Evolutionary conservation across 1,284 basidiomycete species (phyloP), one percentile per base, ranked within the genome.

Genomic region (Microstroma glucosiphilum): DNA sequence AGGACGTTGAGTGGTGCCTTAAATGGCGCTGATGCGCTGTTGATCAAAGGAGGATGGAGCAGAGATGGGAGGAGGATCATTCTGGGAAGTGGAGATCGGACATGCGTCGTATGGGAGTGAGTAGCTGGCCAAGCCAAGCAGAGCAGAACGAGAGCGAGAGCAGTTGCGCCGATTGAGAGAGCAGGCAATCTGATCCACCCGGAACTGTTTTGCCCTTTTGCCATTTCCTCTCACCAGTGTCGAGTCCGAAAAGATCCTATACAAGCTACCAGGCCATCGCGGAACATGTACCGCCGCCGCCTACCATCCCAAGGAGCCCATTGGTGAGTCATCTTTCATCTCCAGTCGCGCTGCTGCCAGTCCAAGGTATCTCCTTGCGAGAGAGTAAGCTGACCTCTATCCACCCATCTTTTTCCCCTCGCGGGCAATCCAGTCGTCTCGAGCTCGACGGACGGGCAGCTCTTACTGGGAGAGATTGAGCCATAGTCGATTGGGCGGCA

Each of bases 211-310:
- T 9, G 3, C 30, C 30, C 30, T 37, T 37, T n/a, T n/a, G n/a
- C n/a, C n/a, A n/a, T n/a, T n/a, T n/a, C n/a, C n/a, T n/a, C 30
- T 9, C 9, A 48, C 8, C 53, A 63, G 62, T 46, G 69, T 73
- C 1, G 69, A 74, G 51, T 67, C 62, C 25, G 63, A 64, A 40
- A 61, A 66, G 17, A 72, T 77, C 6, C 56, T 76, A 48, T 77
- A 75, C 65, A 78, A 78, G 62, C 64, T 79, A 23, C 78, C 78
- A 1, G 78, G 78, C 3, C 78, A 79, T 59, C 70, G 67, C 60
- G 78, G 78, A 2, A 77, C 77, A 0, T 75, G 73, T 51, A 79
- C 78, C 0, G 72, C 75, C 1, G 72, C 73, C 11, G 70, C 69
- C n/a, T 68, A 77, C 54, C 78, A 79, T 65, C 78, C 78, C 0